Conservation (phyloP, 2,329 filamentous ascomycete species). For the Xylaria sp. region DNA sequence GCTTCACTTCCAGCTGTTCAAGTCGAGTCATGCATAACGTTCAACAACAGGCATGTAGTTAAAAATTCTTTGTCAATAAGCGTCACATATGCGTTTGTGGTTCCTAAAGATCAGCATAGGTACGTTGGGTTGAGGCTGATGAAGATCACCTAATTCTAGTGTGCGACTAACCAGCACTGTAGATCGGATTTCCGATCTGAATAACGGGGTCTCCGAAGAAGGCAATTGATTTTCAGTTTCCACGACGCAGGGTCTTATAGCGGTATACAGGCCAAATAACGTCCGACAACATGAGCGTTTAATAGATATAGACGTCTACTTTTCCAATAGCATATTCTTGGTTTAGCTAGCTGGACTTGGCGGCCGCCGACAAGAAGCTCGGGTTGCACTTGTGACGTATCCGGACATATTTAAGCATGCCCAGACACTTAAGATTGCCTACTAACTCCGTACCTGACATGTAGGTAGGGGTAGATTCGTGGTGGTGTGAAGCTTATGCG, state of each 20-base stretch:
- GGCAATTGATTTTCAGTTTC: conserved; percentile 20
- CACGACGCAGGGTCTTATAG: neutral
- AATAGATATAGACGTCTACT: neutral
- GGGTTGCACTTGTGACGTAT: conserved; percentile 13
- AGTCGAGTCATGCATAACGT: neutral
- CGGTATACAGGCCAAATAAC: neutral
- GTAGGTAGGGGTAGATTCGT: neutral
- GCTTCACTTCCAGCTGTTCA: neutral
- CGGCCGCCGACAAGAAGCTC: neutral
- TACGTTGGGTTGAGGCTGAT: conserved; percentile 20
- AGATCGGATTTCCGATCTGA: conserved; percentile 25
- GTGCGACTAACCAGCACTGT: conserved; percentile 16
- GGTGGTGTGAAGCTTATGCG: neutral
- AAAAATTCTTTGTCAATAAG: neutral
- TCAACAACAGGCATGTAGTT: neutral
- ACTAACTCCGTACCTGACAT: conserved; percentile 5
- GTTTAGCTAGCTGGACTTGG: conserved; percentile 14
- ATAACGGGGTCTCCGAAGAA: neutral
- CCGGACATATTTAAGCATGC: neutral
- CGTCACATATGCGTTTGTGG: neutral
- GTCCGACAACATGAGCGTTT: neutral
- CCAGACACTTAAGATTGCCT: neutral
- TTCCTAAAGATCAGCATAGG: conserved; percentile 27
- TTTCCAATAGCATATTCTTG: neutral
- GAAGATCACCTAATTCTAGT: conserved; percentile 22